phyloP scores from a whole-genome alignment of 140 eudicot species.

The Anethum foeniculum region DNA sequence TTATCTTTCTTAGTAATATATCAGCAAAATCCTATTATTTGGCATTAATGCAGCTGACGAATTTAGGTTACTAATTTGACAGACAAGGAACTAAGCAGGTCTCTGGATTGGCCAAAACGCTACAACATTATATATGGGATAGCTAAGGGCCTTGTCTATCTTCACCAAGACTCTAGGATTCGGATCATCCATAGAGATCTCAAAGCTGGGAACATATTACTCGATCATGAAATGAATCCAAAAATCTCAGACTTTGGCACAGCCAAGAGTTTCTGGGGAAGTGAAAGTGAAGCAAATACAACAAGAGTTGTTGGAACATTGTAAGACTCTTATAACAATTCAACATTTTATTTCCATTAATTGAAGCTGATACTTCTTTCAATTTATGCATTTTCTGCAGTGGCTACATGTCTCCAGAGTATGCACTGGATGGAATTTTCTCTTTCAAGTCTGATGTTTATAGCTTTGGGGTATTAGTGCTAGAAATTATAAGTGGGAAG shows the following conservation, averaged over 20 bases:
- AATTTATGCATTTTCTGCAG: neutral
- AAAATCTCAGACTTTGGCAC: conserved; percentile 52
- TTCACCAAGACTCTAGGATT: conserved; percentile 40
- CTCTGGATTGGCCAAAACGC: conserved; percentile 33
- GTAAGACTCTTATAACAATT: neutral
- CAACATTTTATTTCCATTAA: neutral
- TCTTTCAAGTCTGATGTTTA: conserved; percentile 11
- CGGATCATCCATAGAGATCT: conserved; percentile 44
- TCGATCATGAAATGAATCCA: conserved; percentile 39
- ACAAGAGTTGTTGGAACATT: conserved; percentile 8
- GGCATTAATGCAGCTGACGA: neutral
- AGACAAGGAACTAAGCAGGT: conserved; percentile 8
- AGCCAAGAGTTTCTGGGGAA: conserved; percentile 35
- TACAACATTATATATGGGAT: conserved; percentile 36
- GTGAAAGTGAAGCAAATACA: conserved; percentile 11
- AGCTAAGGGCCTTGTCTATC: conserved; percentile 39
- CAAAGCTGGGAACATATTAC: conserved; percentile 36
- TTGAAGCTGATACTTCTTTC: neutral
- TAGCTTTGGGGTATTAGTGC: conserved; percentile 8
- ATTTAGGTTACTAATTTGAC: neutral
- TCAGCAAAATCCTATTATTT: neutral
- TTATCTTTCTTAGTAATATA: neutral
- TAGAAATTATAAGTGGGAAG: conserved; percentile 2
- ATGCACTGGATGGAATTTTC: conserved; percentile 9
- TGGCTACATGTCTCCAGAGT: conserved; percentile 12